Evolutionary conservation across 2,329 filamentous ascomycete genomes (phyloP).

Genomic region (Pseudogymnoascus sp.): DNA sequence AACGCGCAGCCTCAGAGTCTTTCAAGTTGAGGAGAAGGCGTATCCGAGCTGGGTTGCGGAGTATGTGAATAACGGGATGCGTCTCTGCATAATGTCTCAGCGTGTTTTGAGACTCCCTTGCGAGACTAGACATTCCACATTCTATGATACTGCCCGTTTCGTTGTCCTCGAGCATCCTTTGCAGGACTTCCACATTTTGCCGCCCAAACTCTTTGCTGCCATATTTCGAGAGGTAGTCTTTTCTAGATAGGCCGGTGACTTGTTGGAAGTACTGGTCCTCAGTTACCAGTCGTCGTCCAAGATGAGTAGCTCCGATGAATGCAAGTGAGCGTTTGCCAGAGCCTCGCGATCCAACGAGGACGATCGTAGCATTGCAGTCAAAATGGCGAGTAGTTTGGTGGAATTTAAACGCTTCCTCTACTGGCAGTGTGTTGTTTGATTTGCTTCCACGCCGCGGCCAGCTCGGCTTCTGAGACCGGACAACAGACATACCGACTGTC

Average conservation of each 20-base stretch:
- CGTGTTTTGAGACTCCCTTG: conserved; percentile 37
- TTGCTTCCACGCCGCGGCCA: neutral
- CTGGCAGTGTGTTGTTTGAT: neutral
- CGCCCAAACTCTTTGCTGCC: conserved; percentile 56
- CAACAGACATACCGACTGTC: neutral
- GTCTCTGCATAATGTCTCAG: conserved; percentile 55
- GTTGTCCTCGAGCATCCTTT: conserved; percentile 52
- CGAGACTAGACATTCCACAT: conserved; percentile 55
- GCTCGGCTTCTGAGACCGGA: neutral
- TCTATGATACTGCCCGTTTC: conserved; percentile 59
- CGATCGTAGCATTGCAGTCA: conserved; percentile 55
- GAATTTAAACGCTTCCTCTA: neutral
- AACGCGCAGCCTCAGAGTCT: conserved; percentile 35
- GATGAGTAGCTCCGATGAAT: conserved; percentile 66
- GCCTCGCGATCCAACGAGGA: conserved; percentile 66
- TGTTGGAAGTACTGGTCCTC: conserved; percentile 62
- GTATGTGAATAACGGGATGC: conserved; percentile 65
- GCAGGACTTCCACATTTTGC: conserved; percentile 56
- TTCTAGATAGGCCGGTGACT: conserved; percentile 52
- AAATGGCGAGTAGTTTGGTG: conserved; percentile 19
- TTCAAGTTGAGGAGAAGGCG: conserved; percentile 40
- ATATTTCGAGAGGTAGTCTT: conserved; percentile 55
- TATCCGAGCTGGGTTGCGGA: conserved; percentile 58
- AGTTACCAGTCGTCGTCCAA: conserved; percentile 62
- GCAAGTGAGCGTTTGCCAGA: conserved; percentile 70